Conservation (phyloP, 305 asterid genomes). For the Fraxinus albicans region DNA sequence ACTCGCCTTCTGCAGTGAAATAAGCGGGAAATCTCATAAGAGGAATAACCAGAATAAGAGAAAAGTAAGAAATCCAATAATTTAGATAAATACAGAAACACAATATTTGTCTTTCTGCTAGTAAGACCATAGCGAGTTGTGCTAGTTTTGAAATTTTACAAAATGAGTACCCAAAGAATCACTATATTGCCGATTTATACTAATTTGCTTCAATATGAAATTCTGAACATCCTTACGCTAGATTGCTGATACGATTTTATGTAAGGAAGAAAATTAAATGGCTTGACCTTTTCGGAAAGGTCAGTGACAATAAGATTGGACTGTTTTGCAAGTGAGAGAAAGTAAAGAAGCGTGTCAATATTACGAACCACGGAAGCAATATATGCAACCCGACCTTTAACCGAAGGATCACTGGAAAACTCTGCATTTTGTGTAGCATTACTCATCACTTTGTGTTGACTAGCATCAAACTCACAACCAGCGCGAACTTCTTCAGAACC, state of each 20-base stretch:
- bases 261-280: conserved; percentile 69
- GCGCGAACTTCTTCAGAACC: neutral
- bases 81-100: neutral
- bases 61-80: neutral
- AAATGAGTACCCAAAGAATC: neutral
- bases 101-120: no score
- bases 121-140: neutral
- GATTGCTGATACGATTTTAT: conserved; percentile 61
- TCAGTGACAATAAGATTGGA: conserved; percentile 60
- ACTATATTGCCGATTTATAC: neutral
- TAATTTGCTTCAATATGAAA: conserved; percentile 33
- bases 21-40: neutral
- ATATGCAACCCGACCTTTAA: conserved; percentile 56
- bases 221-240: conserved; percentile 48
- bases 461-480: neutral
- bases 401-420: conserved; percentile 6
- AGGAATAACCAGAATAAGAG: neutral
- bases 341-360: conserved; percentile 60
- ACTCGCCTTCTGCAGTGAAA: neutral
- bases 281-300: conserved; percentile 45
- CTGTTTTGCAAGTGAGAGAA: conserved; percentile 53
- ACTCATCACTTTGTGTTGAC: neutral
- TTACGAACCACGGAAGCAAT: conserved; percentile 84
- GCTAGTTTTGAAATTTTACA: neutral
- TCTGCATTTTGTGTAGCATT: conserved; percentile 15